Base-by-base conservation (phyloP, 2,329 filamentous ascomycete species). In the Monosporascus sp. region DNA sequence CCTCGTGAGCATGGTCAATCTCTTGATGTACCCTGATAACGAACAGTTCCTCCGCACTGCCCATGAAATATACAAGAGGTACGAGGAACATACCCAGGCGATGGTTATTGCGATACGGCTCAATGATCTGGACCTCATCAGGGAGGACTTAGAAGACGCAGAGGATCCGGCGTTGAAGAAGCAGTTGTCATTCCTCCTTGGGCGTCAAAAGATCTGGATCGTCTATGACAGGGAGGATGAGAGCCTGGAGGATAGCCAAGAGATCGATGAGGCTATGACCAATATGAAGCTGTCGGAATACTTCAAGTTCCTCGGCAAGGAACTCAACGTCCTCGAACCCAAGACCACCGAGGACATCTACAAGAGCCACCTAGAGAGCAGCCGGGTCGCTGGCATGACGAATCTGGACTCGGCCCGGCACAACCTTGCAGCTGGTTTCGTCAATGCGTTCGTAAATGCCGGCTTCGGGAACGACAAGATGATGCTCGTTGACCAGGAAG, bases 331-430 rank as follows among this genome's bases (percentile, higher is more conserved):
- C 50, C 78, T 97, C 42, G 94, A 99, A 58, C 94, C 94, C 37
- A 97, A 97, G 77, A 89, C 90, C 44, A 95, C 93, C 0, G 94
- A 99, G 68, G 95, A 99, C 65, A 99, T 99, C 64, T 99, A 99
- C 82, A 99, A 99, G 78, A 96, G 91, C 67, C 94, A 99, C 72
- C 82, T 99, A 5, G 94, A 99, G 74, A 97, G 89, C 74, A 96
- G 87, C 64, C 84, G 95, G 56, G 94, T 95, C 50, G 90, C 90
- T 24, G 92, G 91, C 37, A 83, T 96, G 73, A 97, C 93, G 11
- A 97, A 97, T 68, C 84, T 95, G 47, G 94, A 99, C 68, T 99
- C 94, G 9, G 92, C 93, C 31, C 83, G 91, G 63, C 93, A 99
- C 76, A 99, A 99, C 66, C 80, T 99, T 55, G 92, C 94, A 4